Conservation (phyloP, 148 eudicot genomes). For the Camellia lanceoleosa region DNA sequence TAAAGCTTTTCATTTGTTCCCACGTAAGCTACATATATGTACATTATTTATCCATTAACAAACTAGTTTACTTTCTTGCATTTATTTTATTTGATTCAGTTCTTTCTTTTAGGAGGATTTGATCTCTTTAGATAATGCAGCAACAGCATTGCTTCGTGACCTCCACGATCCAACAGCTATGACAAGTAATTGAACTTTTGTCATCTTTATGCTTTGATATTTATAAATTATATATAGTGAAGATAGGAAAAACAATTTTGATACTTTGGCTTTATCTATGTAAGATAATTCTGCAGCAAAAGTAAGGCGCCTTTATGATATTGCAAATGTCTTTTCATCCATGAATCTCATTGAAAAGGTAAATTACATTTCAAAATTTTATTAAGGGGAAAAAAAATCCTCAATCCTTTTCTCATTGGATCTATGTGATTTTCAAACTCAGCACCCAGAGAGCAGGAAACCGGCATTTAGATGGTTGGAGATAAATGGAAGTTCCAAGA, state of each 20-base stretch:
- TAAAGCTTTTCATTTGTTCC: slow-evolving; percentile 73
- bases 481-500: slow-evolving; percentile 22
- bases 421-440: slow-evolving; percentile 35
- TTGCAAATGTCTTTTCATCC: slow-evolving; percentile 80
- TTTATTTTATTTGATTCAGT: neutral
- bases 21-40: slow-evolving; percentile 36
- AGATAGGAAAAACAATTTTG: neutral
- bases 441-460: slow-evolving; percentile 63
- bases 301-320: slow-evolving; percentile 79
- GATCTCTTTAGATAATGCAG: slow-evolving; percentile 79
- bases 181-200: slow-evolving; percentile 50
- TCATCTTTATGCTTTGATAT: neutral
- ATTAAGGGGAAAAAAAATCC: neutral
- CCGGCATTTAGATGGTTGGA: slow-evolving; percentile 91
- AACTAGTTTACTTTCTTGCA: neutral
- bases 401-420: neutral
- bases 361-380: neutral
- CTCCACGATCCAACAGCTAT: slow-evolving; percentile 49
- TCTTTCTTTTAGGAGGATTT: slow-evolving; percentile 43
- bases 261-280: slow-evolving; percentile 20
- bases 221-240: too few species aligned
- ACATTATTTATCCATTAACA: neutral
- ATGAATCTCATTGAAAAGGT: slow-evolving; percentile 88
- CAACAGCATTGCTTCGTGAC: slow-evolving; percentile 73
- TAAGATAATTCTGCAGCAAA: slow-evolving; percentile 64